Percentiles rank a stretch among this genome's conserved stretches.
These are phyloP conservation scores for Nectriaceae sp. DNA, from an alignment of 2,329 filamentous ascomycete species.

Conservation along the genomic window DNA sequence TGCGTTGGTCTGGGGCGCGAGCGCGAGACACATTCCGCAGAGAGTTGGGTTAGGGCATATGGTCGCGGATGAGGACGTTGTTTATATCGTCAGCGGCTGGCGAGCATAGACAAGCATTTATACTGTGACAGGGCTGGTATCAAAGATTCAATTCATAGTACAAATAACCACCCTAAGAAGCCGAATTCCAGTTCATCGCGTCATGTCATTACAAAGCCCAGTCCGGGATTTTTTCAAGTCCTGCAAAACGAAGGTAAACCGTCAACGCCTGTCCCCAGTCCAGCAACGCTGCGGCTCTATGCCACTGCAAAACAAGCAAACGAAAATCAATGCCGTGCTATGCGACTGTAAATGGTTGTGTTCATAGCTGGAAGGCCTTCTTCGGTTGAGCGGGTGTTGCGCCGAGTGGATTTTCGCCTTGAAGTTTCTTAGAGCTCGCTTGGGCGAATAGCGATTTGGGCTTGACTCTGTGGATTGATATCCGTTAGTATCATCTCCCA, in stretches of 20 bases:
- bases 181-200: constrained; percentile 25
- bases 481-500: constrained; percentile 18
- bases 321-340: background rate
- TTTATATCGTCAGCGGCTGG: constrained; percentile 67
- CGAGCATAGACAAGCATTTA: constrained; percentile 49
- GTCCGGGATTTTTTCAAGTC: constrained; percentile 17
- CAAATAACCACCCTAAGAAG: constrained; percentile 19
- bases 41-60: constrained; percentile 82
- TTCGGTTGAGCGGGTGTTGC: constrained; percentile 37
- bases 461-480: constrained; percentile 51
- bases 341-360: background rate
- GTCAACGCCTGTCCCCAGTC: constrained; percentile 16
- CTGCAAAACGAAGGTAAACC: constrained; percentile 18
- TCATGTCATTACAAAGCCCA: constrained; percentile 31
- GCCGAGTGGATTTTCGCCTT: constrained; percentile 45
- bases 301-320: background rate
- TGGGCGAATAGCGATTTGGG: constrained; percentile 70
- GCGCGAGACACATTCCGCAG: constrained; percentile 92
- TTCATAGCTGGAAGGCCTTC: constrained; percentile 25
- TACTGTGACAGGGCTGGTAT: constrained; percentile 5
- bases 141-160: constrained; percentile 23
- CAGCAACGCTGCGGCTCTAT: constrained; percentile 1
- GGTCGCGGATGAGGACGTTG: constrained; percentile 71
- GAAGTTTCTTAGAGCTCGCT: constrained; percentile 64
- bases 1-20: constrained; percentile 95